Conservation (phyloP, 2,329 filamentous ascomycete species). For the Alternaria hordeiaustralica region DNA sequence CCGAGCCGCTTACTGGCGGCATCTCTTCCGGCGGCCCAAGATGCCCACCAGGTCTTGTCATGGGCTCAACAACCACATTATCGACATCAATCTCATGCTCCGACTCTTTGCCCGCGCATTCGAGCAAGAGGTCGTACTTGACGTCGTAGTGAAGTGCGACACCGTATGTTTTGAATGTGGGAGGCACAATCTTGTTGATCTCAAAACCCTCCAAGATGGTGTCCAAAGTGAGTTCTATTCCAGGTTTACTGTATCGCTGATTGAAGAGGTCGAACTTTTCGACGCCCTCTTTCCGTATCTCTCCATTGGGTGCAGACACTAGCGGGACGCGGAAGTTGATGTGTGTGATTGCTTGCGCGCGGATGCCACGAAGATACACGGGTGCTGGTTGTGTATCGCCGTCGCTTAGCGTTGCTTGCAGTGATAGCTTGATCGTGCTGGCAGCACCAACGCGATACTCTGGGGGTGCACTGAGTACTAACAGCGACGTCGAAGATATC, state of each 20-base stretch:
- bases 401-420: constrained; percentile 14
- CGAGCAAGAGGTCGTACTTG: constrained; percentile 23
- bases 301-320: constrained; percentile 7
- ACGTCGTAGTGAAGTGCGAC: constrained; percentile 24
- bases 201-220: constrained; percentile 17
- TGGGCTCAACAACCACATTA: constrained; percentile 22
- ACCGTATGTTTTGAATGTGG: constrained; percentile 28
- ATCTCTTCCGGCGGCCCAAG: constrained; percentile 21
- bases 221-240: constrained; percentile 13
- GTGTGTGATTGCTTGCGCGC: constrained; percentile 20
- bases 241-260: constrained; percentile 26
- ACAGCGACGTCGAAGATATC: constrained; percentile 16
- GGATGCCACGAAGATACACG: constrained; percentile 28
- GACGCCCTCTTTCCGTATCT: constrained; percentile 12
- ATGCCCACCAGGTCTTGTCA: constrained; percentile 23
- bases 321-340: constrained; percentile 24
- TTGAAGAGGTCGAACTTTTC: constrained; percentile 28
- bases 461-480: constrained; percentile 18
- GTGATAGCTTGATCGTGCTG: constrained; percentile 19
- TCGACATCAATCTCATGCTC: constrained; percentile 23
- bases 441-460: constrained; percentile 19
- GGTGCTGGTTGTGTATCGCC: constrained; percentile 11
- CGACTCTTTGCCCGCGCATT: constrained; percentile 26
- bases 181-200: constrained; percentile 22
- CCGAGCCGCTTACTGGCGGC: constrained; percentile 7